phyloP scores from a whole-genome alignment of 768 basidiomycete species.

The Rhodotorula taiwanensis region DNA sequence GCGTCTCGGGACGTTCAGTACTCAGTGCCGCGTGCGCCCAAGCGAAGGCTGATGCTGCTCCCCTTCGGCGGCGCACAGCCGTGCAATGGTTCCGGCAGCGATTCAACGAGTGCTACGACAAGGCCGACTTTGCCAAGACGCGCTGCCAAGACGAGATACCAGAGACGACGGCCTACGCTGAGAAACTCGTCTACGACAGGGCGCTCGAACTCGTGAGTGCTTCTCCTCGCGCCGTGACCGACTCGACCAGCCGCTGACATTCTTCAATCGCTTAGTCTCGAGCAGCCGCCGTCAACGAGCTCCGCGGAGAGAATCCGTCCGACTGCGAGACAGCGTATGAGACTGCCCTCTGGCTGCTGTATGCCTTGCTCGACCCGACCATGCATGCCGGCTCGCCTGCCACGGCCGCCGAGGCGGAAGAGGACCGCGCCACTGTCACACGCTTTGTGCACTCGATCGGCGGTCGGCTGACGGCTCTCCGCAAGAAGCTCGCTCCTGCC shows the following conservation, averaged over 20 bases:
- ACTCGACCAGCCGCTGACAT: background rate
- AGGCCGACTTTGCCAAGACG: constrained; percentile 57
- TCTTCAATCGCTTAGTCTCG: constrained; percentile 59
- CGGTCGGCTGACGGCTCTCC: constrained; percentile 17
- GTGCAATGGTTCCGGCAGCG: constrained; percentile 82
- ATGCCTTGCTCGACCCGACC: constrained; percentile 77
- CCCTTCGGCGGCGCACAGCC: constrained; percentile 38
- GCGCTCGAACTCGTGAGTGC: constrained; percentile 69
- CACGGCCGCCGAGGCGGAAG: constrained; percentile 40
- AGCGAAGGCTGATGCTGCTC: background rate
- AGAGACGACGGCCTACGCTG: constrained; percentile 74
- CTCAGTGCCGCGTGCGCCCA: background rate
- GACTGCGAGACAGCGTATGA: constrained; percentile 93
- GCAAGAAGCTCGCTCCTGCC: constrained; percentile 24
- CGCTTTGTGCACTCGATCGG: constrained; percentile 39
- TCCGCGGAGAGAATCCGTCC: constrained; percentile 66
- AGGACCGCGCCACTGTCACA: constrained; percentile 46
- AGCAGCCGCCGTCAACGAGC: constrained; percentile 81
- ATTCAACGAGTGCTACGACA: constrained; percentile 89
- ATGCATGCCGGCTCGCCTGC: constrained; percentile 33
- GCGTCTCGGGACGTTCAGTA: constrained; percentile 48
- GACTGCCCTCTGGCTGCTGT: constrained; percentile 87
- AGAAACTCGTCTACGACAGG: constrained; percentile 86
- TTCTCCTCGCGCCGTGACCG: constrained; percentile 6
- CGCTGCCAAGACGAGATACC: constrained; percentile 58